phyloP scores from a whole-genome alignment of 164 flowering plant genomes.

The Magnolia changhungtana region DNA sequence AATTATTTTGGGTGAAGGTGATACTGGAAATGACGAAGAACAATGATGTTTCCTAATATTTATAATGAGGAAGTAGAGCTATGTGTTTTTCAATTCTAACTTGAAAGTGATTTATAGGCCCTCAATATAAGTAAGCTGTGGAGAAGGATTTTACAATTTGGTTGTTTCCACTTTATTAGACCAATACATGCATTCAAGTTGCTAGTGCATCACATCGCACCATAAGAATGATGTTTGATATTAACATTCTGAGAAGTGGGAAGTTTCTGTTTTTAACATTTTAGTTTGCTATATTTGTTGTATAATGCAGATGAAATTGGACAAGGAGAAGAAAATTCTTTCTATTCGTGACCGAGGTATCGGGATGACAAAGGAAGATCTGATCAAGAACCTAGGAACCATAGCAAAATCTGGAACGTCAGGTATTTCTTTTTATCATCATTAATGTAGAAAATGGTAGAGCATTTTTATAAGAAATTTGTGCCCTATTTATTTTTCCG shows the following conservation, averaged over 20 bases:
- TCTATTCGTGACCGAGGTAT: slow-evolving; percentile 95
- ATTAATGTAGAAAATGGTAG: not conserved
- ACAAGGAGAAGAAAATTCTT: slow-evolving; percentile 86
- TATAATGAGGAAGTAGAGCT: too few species aligned
- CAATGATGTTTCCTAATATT: too few species aligned
- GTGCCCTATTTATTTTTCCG: not conserved
- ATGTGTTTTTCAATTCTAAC: too few species aligned
- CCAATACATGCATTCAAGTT: too few species aligned
- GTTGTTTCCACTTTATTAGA: too few species aligned
- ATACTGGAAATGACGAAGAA: too few species aligned
- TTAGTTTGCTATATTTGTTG: not conserved
- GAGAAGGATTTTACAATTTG: too few species aligned
- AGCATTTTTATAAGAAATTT: not conserved
- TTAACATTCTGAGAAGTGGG: not conserved
- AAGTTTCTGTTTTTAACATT: not conserved
- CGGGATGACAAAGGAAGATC: slow-evolving; percentile 98
- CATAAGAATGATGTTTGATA: too few species aligned
- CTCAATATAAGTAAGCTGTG: too few species aligned
- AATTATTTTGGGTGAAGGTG: too few species aligned
- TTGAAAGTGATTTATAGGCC: too few species aligned
- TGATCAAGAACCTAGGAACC: slow-evolving; percentile 95
- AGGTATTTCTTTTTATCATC: slow-evolving; percentile 35
- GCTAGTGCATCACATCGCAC: too few species aligned
- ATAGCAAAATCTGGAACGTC: slow-evolving; percentile 99
- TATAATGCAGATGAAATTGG: slow-evolving; percentile 76